Evolutionary conservation across 1,284 basidiomycete genomes (phyloP).

Genomic region (Vanrija pseudolonga): DNA sequence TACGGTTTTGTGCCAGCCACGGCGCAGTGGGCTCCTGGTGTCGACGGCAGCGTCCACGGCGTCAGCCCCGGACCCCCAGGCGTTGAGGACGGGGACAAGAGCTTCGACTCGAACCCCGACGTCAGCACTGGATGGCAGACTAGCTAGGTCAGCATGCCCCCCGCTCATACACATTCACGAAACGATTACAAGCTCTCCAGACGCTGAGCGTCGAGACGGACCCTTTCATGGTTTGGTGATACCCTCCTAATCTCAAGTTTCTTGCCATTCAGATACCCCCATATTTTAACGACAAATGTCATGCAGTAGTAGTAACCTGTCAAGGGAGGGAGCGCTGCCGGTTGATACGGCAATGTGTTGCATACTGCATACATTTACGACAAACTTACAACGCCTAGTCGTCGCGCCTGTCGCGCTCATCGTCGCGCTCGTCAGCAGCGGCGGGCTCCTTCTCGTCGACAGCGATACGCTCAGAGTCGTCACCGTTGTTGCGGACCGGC

Average conservation of each 20-base stretch:
- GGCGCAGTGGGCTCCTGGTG: background rate
- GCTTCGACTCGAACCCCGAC: no score
- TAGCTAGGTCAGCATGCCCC: no score
- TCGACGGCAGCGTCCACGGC: background rate
- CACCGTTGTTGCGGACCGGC: background rate
- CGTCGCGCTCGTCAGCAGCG: conserved; percentile 1
- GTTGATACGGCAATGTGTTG: no score
- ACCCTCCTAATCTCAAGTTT: no score
- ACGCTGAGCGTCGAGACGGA: no score
- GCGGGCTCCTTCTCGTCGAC: conserved; percentile 3
- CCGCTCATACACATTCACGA: no score
- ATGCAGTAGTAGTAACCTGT: background rate
- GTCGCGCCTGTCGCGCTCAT: conserved; percentile 17
- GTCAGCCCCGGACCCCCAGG: background rate
- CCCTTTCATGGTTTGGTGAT: no score
- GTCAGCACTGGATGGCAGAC: no score
- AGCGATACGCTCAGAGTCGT: background rate
- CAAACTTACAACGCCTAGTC: conserved; percentile 10
- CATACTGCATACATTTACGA: conserved; percentile 1
- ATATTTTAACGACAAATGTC: no score
- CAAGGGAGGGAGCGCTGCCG: no score
- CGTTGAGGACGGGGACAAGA: background rate
- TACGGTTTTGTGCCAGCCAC: background rate
- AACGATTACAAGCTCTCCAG: no score
- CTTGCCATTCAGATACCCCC: no score